Conservation (phyloP, 73 alveolate genomes). For the Strombidium stylifer region DNA sequence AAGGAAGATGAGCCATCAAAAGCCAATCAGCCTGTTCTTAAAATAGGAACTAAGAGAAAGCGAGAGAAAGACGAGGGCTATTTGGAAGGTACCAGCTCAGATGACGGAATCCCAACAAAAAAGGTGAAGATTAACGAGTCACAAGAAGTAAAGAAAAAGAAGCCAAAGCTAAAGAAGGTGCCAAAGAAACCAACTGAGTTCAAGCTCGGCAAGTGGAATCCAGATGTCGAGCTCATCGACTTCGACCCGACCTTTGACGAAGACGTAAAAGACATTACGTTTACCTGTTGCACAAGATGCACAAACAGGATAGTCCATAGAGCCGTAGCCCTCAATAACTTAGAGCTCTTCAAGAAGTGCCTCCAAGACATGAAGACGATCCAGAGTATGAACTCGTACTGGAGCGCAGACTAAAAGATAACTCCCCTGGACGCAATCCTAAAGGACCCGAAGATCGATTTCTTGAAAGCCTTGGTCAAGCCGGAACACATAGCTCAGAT, state of each 20-base stretch:
- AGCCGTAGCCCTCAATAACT: constrained; percentile 75
- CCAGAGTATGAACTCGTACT: constrained; percentile 64
- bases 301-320: constrained; percentile 75
- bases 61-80: constrained; percentile 38
- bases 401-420: constrained; percentile 73
- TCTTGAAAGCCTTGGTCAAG: constrained; percentile 68
- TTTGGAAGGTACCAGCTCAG: no score
- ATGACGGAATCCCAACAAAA: constrained; percentile 23
- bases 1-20: constrained; percentile 47
- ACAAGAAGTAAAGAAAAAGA: constrained; percentile 17
- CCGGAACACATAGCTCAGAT: constrained; percentile 44
- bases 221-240: constrained; percentile 56
- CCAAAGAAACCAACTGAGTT: constrained; percentile 65
- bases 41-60: no score
- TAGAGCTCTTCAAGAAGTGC: constrained; percentile 60
- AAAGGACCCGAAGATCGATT: constrained; percentile 67
- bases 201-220: constrained; percentile 74
- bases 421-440: constrained; percentile 73
- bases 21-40: constrained; percentile 11
- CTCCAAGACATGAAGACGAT: constrained; percentile 59
- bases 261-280: not conserved
- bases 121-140: constrained; percentile 25
- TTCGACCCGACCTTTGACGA: constrained; percentile 49
- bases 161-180: constrained; percentile 17
- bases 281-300: constrained; percentile 68